Conservation (phyloP, 148 eudicot species). For the Drosera capensis region DNA sequence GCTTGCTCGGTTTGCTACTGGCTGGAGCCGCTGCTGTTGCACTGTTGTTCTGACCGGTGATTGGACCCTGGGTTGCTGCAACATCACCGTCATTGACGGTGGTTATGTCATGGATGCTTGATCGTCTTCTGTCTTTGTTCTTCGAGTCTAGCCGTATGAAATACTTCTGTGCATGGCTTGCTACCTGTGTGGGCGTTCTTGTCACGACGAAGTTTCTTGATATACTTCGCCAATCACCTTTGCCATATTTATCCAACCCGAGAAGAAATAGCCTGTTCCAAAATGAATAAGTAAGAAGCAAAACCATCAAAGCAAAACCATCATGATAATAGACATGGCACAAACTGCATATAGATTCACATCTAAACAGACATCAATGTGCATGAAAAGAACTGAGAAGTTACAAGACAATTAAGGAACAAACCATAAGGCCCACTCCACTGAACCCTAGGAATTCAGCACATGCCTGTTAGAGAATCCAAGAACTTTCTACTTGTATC, state of each 20-base stretch:
- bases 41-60: neutral
- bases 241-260: constrained; percentile 22
- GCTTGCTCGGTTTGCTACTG: neutral
- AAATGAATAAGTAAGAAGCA: neutral
- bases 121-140: neutral
- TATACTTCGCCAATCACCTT: constrained; percentile 25
- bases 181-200: constrained; percentile 16
- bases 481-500: too few species aligned
- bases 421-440: too few species aligned
- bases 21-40: neutral
- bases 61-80: neutral
- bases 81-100: neutral
- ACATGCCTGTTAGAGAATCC: too few species aligned
- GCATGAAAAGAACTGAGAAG: too few species aligned
- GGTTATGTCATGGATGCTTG: neutral
- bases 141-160: neutral
- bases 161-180: constrained; percentile 31
- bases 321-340: too few species aligned
- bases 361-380: too few species aligned
- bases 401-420: too few species aligned
- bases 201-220: constrained; percentile 11
- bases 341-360: too few species aligned
- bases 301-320: neutral
- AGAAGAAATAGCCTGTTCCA: constrained; percentile 11
- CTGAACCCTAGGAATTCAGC: too few species aligned